A percentile compares a stretch with the other conserved stretches of the same genome.
These are phyloP conservation scores for Sistotremastrum niveocremeum DNA, from an alignment of 768 basidiomycete species.

Conservation along the genomic window DNA sequence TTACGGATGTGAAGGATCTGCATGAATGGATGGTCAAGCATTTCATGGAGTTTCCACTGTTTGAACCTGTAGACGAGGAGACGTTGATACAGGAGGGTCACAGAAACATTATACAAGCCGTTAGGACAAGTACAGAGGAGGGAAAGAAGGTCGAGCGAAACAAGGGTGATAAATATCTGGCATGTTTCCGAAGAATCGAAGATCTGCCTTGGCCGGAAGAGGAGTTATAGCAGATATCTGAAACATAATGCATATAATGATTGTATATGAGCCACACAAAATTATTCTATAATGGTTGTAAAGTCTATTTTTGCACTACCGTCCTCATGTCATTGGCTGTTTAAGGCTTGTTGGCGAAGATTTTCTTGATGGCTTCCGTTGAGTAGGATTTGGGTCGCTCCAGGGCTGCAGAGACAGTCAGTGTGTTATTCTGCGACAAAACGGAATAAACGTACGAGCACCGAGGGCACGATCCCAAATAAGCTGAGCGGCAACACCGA, in stretches of 20 bases:
- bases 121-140: slow-evolving; percentile 84
- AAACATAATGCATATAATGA: too few relatives aligned
- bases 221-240: too few relatives aligned
- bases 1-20: slow-evolving; percentile 91
- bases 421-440: not conserved
- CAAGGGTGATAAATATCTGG: slow-evolving; percentile 80
- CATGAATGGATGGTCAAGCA: slow-evolving; percentile 93
- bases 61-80: slow-evolving; percentile 65
- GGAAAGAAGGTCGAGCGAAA: slow-evolving; percentile 95
- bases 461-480: slow-evolving; percentile 92
- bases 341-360: slow-evolving; percentile 45
- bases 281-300: too few relatives aligned
- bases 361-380: slow-evolving; percentile 61
- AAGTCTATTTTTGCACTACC: too few relatives aligned
- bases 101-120: slow-evolving; percentile 66
- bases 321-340: not conserved
- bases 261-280: too few relatives aligned
- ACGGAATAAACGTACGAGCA: slow-evolving; percentile 49
- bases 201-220: not conserved
- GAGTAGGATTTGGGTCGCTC: slow-evolving; percentile 91
- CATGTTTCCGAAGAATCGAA: slow-evolving; percentile 66
- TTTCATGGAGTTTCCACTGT: slow-evolving; percentile 77
- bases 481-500: slow-evolving; percentile 78
- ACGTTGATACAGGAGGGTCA: slow-evolving; percentile 64
- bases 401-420: slow-evolving; percentile 34